phyloP scores from a whole-genome alignment of 2,329 filamentous ascomycete species.

The Dothidotthia symphoricarpi region DNA sequence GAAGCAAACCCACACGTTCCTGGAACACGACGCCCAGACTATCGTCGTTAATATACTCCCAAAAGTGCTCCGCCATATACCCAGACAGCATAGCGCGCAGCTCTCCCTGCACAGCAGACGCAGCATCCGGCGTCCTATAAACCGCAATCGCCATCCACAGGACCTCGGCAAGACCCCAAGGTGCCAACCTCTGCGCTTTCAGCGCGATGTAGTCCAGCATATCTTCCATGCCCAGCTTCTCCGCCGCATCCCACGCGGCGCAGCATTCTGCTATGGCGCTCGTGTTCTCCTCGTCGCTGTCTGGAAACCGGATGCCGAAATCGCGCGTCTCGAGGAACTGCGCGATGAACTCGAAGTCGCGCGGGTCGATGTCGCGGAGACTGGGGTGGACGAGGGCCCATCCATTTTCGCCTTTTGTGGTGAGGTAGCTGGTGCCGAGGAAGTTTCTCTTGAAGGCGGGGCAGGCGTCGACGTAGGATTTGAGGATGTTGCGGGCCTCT shows the following conservation, averaged over 20 bases:
- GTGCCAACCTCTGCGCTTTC: slow-evolving; percentile 16
- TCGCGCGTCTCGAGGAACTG: slow-evolving; percentile 25
- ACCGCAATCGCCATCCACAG: slow-evolving; percentile 17
- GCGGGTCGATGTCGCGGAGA: slow-evolving; percentile 14
- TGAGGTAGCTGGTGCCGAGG: slow-evolving; percentile 10
- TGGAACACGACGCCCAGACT: slow-evolving; percentile 8
- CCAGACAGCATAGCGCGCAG: slow-evolving; percentile 19
- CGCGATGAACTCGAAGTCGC: slow-evolving; percentile 24
- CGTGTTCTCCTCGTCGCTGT: slow-evolving; percentile 11
- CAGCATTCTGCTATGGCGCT: slow-evolving; percentile 19
- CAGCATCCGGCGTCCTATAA: slow-evolving; percentile 6
- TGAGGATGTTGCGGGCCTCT: slow-evolving; percentile 5
- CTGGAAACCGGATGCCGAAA: slow-evolving; percentile 18
- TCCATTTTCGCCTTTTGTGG: slow-evolving; percentile 10
- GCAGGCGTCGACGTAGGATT: no score
- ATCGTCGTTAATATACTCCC: slow-evolving; percentile 12
- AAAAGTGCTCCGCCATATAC: slow-evolving; percentile 23
- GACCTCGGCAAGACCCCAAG: slow-evolving; percentile 8
- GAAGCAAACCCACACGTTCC: slow-evolving; percentile 9
- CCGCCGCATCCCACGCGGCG: slow-evolving; percentile 22
- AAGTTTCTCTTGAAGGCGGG: background rate
- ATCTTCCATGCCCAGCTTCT: slow-evolving; percentile 24
- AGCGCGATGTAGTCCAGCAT: slow-evolving; percentile 25
- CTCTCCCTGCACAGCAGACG: slow-evolving; percentile 4
- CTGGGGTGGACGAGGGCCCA: slow-evolving; percentile 19